Percentiles rank a stretch among this genome's conserved stretches.
phyloP scores from a whole-genome alignment of 139 green algal genomes.

The Pycnococcus provasolii region DNA sequence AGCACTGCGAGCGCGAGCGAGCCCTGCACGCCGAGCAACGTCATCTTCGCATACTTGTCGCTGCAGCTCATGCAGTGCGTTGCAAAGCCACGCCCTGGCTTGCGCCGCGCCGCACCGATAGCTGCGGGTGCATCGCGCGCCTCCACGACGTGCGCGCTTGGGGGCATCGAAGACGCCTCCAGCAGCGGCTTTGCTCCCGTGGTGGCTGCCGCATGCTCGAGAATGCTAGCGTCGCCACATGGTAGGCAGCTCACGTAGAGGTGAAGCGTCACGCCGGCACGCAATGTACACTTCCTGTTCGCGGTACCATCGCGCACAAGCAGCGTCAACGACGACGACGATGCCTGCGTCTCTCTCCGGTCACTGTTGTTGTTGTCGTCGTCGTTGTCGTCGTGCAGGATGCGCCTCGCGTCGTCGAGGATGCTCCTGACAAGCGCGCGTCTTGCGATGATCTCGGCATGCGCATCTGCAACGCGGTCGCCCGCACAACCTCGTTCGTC shows the following conservation, averaged over 20 bases:
- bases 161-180: neutral
- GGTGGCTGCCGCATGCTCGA: constrained; percentile 23
- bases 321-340: too few relatives aligned
- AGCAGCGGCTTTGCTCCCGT: constrained; percentile 42
- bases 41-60: constrained; percentile 87
- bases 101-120: constrained; percentile 54
- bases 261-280: constrained; percentile 44
- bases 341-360: too few relatives aligned
- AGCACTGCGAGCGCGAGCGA: constrained; percentile 51
- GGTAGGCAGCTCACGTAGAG: constrained; percentile 70
- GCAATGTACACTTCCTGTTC: constrained; percentile 33
- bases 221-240: constrained; percentile 73
- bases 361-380: too few relatives aligned
- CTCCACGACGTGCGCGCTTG: neutral
- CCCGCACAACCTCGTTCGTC: neutral
- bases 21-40: constrained; percentile 60
- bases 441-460: constrained; percentile 28
- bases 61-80: constrained; percentile 86
- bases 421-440: constrained; percentile 17
- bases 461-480: constrained; percentile 15
- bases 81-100: constrained; percentile 73
- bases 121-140: neutral
- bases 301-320: too few relatives aligned
- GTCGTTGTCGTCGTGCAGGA: neutral
- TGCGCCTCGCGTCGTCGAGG: neutral